Base-by-base conservation (phyloP, 176 grass and related monocot species). In the Eleusine indica region DNA sequence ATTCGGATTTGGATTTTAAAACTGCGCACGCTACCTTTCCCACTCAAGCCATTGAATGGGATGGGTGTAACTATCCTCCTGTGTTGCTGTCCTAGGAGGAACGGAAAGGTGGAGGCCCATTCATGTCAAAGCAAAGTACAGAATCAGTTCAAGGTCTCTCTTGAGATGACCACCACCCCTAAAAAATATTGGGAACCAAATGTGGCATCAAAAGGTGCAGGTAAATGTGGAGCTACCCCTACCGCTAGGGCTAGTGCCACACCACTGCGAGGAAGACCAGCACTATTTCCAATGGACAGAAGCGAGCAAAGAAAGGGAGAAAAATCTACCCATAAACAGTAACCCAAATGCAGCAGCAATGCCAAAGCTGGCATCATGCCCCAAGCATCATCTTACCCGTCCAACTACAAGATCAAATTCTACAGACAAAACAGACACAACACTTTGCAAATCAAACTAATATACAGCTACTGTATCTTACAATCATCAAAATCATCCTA, bases 131-230 rank as follows among this genome's bases (percentile, higher is more conserved):
- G 78, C 22, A 66, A 96, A 96, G 94, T 86, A 87, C 78, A 80
- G 72, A 57, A 44, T 66, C 81, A 89, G 73, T 73, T 35, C 54
- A 58, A 58, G 56, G 19, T 21, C 19, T 58, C 56, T 82, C 71
- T 75, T 56, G 81, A 85, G 73, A 83, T 82, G 88, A 82, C 83
- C 83, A 68, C 13, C 66, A 64, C n/a, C 77, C 35, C 32, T 79
- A 87, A 87, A 79, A 81, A 79, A 81, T 37, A 32, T 44, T 56
- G 53, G 29, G n/a, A 82, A 72, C 83, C 73, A 69, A 56, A 86
- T 83, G 74, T 68, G 73, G 29, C 85, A 91, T 89, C 76, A 90
- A 91, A 91, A 93, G 86, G 58, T 71, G 68, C 87, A 86, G 68
- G 84, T 49, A 79, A 83, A 46, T 83, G 42, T 78, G 48, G 35